Conservation (phyloP, 2,329 filamentous ascomycete genomes). For the Penicillium palitans region DNA sequence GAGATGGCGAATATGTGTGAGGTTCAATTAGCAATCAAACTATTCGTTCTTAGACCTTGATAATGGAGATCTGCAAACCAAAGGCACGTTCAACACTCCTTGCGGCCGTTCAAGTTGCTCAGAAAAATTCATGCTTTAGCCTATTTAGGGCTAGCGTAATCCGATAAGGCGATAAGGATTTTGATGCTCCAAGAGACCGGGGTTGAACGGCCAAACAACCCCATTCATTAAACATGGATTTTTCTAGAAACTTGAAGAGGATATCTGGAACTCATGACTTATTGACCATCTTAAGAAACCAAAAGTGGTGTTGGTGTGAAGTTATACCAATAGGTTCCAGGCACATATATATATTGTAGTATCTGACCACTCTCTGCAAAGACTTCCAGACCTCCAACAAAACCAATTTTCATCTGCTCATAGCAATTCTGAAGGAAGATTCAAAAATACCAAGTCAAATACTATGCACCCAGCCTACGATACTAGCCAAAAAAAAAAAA, state of each 20-base stretch:
- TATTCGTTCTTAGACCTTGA: slow-evolving; percentile 2
- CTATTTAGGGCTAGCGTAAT: slow-evolving; percentile 18
- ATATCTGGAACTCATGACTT: neutral
- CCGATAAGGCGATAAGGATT: slow-evolving; percentile 27
- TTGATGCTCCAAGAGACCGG: neutral
- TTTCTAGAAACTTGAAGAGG: neutral
- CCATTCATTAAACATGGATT: neutral
- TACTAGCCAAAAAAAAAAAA: neutral
- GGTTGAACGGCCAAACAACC: neutral
- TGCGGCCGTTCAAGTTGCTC: slow-evolving; percentile 13
- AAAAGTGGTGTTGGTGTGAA: neutral
- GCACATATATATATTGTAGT: neutral
- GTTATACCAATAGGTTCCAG: neutral
- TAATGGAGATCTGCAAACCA: slow-evolving; percentile 4
- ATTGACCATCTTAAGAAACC: neutral
- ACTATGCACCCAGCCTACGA: neutral
- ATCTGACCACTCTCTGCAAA: neutral
- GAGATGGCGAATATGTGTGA: slow-evolving; percentile 1
- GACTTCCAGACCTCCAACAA: neutral
- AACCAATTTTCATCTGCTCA: neutral
- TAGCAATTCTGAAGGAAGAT: too few relatives aligned
- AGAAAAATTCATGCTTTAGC: slow-evolving; percentile 20
- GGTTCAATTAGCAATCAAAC: slow-evolving; percentile 1
- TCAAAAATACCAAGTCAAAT: neutral
- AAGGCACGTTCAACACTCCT: slow-evolving; percentile 15